These are phyloP conservation scores for Spathaspora passalidarum DNA, from an alignment of 805 yeast species.

Conservation along the genomic window DNA sequence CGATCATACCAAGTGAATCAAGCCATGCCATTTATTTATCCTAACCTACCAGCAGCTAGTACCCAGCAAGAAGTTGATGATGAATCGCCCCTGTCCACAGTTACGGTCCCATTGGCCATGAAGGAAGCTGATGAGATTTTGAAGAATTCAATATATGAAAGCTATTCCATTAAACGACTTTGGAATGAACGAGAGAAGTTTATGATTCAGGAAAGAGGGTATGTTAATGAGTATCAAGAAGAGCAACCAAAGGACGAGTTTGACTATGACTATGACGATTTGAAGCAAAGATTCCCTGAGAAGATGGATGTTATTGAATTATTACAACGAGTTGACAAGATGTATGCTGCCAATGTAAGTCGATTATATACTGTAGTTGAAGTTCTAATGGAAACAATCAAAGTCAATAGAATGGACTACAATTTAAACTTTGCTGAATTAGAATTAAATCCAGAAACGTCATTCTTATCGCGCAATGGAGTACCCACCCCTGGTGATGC, in stretches of 20 bases:
- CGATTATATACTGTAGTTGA: slow-evolving; percentile 61
- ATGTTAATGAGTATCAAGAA: slow-evolving; percentile 15
- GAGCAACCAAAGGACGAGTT: slow-evolving; percentile 10
- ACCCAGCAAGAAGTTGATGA: background rate
- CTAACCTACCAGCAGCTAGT: slow-evolving; percentile 31
- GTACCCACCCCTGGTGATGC: slow-evolving; percentile 9
- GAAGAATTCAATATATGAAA: slow-evolving; percentile 57
- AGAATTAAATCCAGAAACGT: slow-evolving; percentile 33
- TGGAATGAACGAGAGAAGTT: slow-evolving; percentile 70
- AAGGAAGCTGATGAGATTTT: slow-evolving; percentile 75
- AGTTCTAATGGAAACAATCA: slow-evolving; percentile 63
- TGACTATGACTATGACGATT: slow-evolving; percentile 23
- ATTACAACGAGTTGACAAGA: slow-evolving; percentile 54
- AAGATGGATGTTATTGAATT: slow-evolving; percentile 35
- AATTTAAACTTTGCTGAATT: slow-evolving; percentile 33
- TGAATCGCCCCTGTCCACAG: background rate
- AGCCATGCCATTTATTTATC: slow-evolving; percentile 65
- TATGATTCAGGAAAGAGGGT: slow-evolving; percentile 70
- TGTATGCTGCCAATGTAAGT: slow-evolving; percentile 53
- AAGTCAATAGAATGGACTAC: slow-evolving; percentile 43
- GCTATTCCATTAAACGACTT: slow-evolving; percentile 66
- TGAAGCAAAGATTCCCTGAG: slow-evolving; percentile 28
- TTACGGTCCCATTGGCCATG: slow-evolving; percentile 64
- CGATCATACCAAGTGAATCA: slow-evolving; percentile 63
- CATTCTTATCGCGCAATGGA: slow-evolving; percentile 16